Percentiles rank a stretch among this genome's conserved stretches.
phyloP scores from a whole-genome alignment of 805 yeast genomes.

The Suhomyces pyralidae region DNA sequence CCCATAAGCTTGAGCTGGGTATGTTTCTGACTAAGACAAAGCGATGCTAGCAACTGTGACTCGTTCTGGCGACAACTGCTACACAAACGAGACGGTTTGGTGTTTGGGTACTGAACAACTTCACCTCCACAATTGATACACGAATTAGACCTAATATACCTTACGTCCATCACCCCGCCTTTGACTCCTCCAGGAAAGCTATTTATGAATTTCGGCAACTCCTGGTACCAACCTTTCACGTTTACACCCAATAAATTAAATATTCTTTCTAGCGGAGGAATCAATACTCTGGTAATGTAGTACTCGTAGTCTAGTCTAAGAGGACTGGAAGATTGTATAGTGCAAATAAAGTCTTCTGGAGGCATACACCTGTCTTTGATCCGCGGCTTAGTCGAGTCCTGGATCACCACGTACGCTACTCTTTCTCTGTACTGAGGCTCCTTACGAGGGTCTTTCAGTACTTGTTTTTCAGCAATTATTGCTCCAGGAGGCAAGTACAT shows the following conservation, averaged over 20 bases:
- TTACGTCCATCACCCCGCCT: not conserved
- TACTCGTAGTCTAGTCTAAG: conserved; percentile 73
- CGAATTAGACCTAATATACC: conserved; percentile 12
- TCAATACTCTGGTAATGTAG: conserved; percentile 75
- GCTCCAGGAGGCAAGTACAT: conserved; percentile 89
- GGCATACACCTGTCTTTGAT: conserved; percentile 75
- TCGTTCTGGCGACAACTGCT: conserved; percentile 26
- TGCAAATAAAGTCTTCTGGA: conserved; percentile 66
- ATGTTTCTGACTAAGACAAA: conserved; percentile 20
- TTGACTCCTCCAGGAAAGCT: not conserved
- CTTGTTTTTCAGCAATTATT: conserved; percentile 60
- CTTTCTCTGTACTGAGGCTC: conserved; percentile 89
- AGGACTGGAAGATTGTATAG: conserved; percentile 26
- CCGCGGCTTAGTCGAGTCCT: conserved; percentile 51
- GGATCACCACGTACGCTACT: conserved; percentile 79
- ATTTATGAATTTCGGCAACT: conserved; percentile 48
- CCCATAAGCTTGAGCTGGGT: conserved; percentile 7
- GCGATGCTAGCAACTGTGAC: conserved; percentile 28
- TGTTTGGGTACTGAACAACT: not conserved
- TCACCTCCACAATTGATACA: conserved; percentile 28
- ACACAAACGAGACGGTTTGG: conserved; percentile 15
- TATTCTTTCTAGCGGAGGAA: conserved; percentile 87
- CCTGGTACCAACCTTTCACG: conserved; percentile 69
- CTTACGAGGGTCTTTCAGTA: conserved; percentile 62
- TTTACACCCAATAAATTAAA: conserved; percentile 83